A percentile compares a stretch with the other conserved stretches of the same genome.
Conservation (phyloP, 306 rosid species). For the Corylus avellana region DNA sequence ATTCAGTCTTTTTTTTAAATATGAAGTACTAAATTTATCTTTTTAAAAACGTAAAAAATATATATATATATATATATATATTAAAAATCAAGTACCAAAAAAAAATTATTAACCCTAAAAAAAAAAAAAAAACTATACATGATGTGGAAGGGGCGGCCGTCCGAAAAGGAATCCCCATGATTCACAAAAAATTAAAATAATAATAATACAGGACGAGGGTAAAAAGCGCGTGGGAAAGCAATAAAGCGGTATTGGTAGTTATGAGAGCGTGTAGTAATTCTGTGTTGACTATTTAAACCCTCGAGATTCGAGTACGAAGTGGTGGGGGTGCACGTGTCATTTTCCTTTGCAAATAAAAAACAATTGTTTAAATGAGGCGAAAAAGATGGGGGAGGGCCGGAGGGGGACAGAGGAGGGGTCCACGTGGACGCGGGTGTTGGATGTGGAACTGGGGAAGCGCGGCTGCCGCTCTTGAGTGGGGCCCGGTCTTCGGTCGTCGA, state of each 20-base stretch:
- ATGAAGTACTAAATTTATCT: no score
- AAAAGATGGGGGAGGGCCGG: constrained; percentile 19
- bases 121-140: no score
- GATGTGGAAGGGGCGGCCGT: no score
- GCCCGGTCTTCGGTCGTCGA: constrained; percentile 20
- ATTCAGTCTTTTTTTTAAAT: no score
- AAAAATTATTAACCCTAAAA: no score
- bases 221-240: neutral
- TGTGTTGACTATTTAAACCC: neutral
- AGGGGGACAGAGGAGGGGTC: constrained; percentile 24
- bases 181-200: no score
- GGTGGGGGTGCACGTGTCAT: neutral
- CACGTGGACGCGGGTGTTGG: constrained; percentile 34
- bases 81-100: no score
- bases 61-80: no score
- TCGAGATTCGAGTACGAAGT: neutral
- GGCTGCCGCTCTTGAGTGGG: constrained; percentile 47
- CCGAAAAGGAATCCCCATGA: no score
- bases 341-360: neutral
- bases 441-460: constrained; percentile 29
- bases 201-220: no score
- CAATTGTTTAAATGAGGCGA: neutral
- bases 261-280: neutral
- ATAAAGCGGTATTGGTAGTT: neutral
- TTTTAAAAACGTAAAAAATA: no score